phyloP scores from a whole-genome alignment of 73 alveolate genomes.

The Paramecium sonneborni region DNA sequence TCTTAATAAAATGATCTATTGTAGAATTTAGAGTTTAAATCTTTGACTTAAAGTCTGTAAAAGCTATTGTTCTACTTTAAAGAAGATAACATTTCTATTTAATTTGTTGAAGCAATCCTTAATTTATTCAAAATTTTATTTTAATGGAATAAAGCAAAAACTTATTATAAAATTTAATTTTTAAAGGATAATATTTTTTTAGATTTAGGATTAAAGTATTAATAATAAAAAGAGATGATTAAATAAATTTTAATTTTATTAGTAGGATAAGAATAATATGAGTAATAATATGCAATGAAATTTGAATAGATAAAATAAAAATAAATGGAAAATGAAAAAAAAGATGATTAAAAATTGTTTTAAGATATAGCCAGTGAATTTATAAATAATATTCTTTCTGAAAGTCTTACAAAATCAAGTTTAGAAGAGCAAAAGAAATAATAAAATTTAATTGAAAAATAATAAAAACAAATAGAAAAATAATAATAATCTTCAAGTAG shows the following conservation, averaged over 20 bases:
- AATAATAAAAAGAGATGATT: background rate
- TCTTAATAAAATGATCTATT: background rate
- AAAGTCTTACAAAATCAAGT: background rate
- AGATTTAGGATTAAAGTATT: background rate
- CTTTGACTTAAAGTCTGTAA: background rate
- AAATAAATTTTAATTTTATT: background rate
- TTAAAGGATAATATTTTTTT: background rate
- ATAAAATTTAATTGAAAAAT: background rate
- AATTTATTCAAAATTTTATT: background rate
- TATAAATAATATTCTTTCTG: background rate
- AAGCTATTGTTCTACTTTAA: background rate
- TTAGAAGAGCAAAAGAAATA: background rate
- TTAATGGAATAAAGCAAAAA: background rate
- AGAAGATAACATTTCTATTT: background rate
- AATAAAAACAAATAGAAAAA: background rate
- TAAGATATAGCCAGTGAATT: background rate
- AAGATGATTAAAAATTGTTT: background rate
- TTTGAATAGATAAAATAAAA: background rate
- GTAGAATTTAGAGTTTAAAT: background rate
- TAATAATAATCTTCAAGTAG: background rate
- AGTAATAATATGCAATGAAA: background rate
- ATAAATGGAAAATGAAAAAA: background rate
- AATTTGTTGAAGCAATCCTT: background rate
- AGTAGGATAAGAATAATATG: background rate
- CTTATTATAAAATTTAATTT: background rate